Percentiles rank a stretch among this genome's conserved stretches.
These are phyloP conservation scores for Curvularia eragrostidis DNA, from an alignment of 2,329 filamentous ascomycete genomes.

Conservation along the genomic window DNA sequence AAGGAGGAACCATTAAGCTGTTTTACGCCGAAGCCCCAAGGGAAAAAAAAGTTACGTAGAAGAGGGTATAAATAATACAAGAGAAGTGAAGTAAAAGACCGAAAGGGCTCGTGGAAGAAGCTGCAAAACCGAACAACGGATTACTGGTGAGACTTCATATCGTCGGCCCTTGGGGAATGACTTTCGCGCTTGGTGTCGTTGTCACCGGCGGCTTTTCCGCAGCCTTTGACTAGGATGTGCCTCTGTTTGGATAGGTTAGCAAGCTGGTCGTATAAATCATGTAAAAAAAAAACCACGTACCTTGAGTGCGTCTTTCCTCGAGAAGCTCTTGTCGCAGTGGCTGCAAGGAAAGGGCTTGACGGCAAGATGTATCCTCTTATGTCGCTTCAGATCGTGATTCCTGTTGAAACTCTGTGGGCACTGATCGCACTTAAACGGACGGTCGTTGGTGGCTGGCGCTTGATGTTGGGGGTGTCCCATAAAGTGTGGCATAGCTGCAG, in stretches of 20 bases:
- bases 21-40: slow-evolving; percentile 18
- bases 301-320: slow-evolving; percentile 95
- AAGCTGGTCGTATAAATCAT: slow-evolving; percentile 43
- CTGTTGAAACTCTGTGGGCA: slow-evolving; percentile 94
- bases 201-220: slow-evolving; percentile 59
- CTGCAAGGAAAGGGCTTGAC: slow-evolving; percentile 95
- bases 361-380: slow-evolving; percentile 92
- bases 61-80: slow-evolving; percentile 46
- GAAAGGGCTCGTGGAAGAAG: slow-evolving; percentile 5
- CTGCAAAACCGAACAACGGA: neutral
- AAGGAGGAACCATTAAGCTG: slow-evolving; percentile 24
- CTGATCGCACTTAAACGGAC: slow-evolving; percentile 92
- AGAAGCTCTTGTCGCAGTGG: slow-evolving; percentile 95
- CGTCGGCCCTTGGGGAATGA: slow-evolving; percentile 41
- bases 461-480: slow-evolving; percentile 61
- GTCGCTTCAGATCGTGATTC: slow-evolving; percentile 94
- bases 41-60: slow-evolving; percentile 6
- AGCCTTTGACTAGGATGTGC: slow-evolving; percentile 72
- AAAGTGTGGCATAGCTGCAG: slow-evolving; percentile 69
- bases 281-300: slow-evolving; percentile 64
- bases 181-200: slow-evolving; percentile 47
- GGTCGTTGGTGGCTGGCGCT: slow-evolving; percentile 69
- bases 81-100: slow-evolving; percentile 36
- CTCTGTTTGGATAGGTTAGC: slow-evolving; percentile 53
- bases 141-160: slow-evolving; percentile 39